A percentile compares a stretch with the other conserved stretches of the same genome.
phyloP scores from a whole-genome alignment of 2,329 filamentous ascomycete genomes.

The Penicillium vulpinum region DNA sequence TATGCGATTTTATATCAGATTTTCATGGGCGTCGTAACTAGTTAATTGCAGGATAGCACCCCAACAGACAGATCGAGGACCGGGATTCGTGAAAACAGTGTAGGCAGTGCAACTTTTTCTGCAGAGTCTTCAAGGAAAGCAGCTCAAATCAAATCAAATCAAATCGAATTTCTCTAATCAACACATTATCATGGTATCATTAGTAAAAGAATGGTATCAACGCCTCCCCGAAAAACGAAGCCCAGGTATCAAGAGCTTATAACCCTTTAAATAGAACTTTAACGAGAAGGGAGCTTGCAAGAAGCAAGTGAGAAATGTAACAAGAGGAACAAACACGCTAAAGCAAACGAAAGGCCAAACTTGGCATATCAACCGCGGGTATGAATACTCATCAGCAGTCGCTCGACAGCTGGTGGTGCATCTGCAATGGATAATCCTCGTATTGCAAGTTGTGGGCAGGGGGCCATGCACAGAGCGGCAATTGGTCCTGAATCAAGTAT shows the following conservation, averaged over 20 bases:
- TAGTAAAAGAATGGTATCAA: neutral
- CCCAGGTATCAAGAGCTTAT: neutral
- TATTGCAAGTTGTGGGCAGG: neutral
- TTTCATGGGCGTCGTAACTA: too few species aligned
- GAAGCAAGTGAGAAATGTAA: neutral
- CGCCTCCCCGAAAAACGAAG: neutral
- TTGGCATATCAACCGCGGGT: neutral
- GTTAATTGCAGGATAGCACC: too few species aligned
- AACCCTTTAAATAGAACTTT: too few species aligned
- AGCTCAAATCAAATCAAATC: neutral
- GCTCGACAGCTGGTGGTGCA: neutral
- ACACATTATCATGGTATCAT: neutral
- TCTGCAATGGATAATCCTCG: neutral
- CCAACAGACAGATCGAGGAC: neutral
- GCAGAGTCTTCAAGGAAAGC: neutral
- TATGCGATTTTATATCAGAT: neutral
- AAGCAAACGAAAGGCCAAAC: neutral
- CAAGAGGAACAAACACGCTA: neutral
- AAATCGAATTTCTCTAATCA: neutral
- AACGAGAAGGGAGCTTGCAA: neutral
- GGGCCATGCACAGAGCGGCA: constrained; percentile 5
- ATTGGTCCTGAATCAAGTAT: neutral
- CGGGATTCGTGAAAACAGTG: too few species aligned
- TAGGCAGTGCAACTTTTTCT: neutral
- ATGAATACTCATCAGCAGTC: neutral